These are phyloP conservation scores for Ramaria rubella DNA, from an alignment of 768 basidiomycete genomes.

Conservation along the genomic window DNA sequence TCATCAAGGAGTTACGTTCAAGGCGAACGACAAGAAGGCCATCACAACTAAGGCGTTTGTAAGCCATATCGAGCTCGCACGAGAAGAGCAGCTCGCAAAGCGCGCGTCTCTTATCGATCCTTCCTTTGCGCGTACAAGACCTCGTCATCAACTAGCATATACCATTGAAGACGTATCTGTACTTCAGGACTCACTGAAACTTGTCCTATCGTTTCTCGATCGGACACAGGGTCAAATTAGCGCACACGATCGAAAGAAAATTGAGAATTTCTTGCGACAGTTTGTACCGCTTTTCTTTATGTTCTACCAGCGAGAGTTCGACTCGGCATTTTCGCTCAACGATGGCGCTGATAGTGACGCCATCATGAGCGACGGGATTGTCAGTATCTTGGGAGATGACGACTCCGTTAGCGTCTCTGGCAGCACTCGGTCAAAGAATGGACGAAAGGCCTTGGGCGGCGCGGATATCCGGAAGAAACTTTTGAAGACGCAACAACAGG, in stretches of 20 bases:
- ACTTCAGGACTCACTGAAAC: slow-evolving; percentile 81
- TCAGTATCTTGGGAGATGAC: slow-evolving; percentile 30
- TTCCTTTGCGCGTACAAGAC: slow-evolving; percentile 50
- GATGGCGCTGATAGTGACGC: slow-evolving; percentile 40
- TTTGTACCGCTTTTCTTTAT: slow-evolving; percentile 75
- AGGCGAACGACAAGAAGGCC: slow-evolving; percentile 82
- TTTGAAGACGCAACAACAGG: slow-evolving; percentile 48
- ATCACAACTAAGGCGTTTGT: slow-evolving; percentile 71
- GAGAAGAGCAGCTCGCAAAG: slow-evolving; percentile 75
- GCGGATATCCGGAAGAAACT: slow-evolving; percentile 75
- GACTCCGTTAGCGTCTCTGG: slow-evolving; percentile 30
- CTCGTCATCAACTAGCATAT: slow-evolving; percentile 76
- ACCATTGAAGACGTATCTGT: slow-evolving; percentile 66
- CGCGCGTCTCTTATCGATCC: slow-evolving; percentile 55
- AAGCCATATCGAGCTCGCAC: slow-evolving; percentile 75
- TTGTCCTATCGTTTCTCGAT: slow-evolving; percentile 87
- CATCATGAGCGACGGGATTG: slow-evolving; percentile 34
- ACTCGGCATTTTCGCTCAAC: slow-evolving; percentile 44
- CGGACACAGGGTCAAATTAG: slow-evolving; percentile 73
- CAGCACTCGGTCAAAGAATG: slow-evolving; percentile 17
- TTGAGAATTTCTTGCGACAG: slow-evolving; percentile 76
- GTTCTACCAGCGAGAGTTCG: slow-evolving; percentile 63
- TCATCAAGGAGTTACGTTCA: slow-evolving; percentile 88
- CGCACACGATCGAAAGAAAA: slow-evolving; percentile 64
- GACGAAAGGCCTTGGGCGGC: slow-evolving; percentile 24